A percentile compares a stretch with the other conserved stretches of the same genome.
Conservation (phyloP, 306 rosid genomes). For the Dryas alaskensis region DNA sequence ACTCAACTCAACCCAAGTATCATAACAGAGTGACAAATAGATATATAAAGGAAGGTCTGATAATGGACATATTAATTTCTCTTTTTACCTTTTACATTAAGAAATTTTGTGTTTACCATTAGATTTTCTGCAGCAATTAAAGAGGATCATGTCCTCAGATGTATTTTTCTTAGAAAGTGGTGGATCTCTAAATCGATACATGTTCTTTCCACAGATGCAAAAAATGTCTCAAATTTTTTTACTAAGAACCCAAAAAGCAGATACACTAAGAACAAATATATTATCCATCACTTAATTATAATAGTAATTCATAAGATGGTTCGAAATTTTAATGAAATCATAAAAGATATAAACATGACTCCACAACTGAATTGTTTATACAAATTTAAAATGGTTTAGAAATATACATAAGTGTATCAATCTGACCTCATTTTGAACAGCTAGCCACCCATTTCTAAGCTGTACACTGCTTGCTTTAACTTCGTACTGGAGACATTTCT, state of each 20-base stretch:
- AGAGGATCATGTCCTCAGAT: constrained; percentile 24
- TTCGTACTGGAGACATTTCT: constrained; percentile 28
- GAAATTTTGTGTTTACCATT: constrained; percentile 18
- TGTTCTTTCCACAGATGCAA: constrained; percentile 1
- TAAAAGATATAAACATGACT: not conserved
- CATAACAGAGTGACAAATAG: constrained; percentile 9
- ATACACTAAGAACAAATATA: not conserved
- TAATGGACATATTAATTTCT: not conserved
- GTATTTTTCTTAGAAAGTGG: constrained; percentile 10
- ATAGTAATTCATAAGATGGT: not conserved
- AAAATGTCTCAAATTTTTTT: not conserved
- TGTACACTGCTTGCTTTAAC: constrained; percentile 2
- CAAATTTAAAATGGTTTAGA: constrained; percentile 18
- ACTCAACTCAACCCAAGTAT: not conserved
- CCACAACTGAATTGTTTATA: not conserved
- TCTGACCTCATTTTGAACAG: constrained; percentile 25
- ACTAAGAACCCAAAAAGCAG: not conserved
- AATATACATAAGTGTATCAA: constrained; percentile 21
- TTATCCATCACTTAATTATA: not conserved
- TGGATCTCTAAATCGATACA: not conserved
- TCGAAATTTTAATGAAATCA: not conserved
- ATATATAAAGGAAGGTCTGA: constrained; percentile 4
- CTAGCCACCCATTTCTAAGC: not conserved
- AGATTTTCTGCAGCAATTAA: constrained; percentile 23
- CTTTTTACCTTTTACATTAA: constrained; percentile 13